phyloP scores from a whole-genome alignment of 495 filamentous ascomycete species.

The Apodospora peruviana region DNA sequence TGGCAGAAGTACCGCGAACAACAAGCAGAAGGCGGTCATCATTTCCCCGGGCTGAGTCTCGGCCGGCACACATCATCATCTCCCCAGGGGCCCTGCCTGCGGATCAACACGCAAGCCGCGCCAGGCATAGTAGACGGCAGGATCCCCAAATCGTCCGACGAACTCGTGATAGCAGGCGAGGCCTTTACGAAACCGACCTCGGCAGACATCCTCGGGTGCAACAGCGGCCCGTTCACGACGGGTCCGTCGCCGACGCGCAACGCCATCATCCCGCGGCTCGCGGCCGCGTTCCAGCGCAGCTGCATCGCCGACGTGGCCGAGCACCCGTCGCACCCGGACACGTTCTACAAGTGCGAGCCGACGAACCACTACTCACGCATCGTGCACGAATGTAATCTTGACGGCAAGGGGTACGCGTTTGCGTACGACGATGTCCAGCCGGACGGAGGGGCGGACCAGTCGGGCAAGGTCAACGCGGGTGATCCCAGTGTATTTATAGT shows the following conservation, averaged over 20 bases:
- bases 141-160: slow-evolving; percentile 9
- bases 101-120: slow-evolving; percentile 38
- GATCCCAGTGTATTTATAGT: slow-evolving; percentile 58
- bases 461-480: slow-evolving; percentile 58
- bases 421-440: slow-evolving; percentile 75
- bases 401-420: slow-evolving; percentile 70
- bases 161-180: slow-evolving; percentile 38
- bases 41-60: neutral
- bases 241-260: slow-evolving; percentile 51
- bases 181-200: slow-evolving; percentile 54
- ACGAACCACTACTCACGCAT: slow-evolving; percentile 72
- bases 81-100: slow-evolving; percentile 2
- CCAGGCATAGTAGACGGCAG: slow-evolving; percentile 22
- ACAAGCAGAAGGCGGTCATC: neutral
- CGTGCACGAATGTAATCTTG: slow-evolving; percentile 59
- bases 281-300: slow-evolving; percentile 64
- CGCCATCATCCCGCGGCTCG: slow-evolving; percentile 56
- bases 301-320: slow-evolving; percentile 46
- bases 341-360: slow-evolving; percentile 51
- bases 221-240: slow-evolving; percentile 62
- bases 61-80: neutral
- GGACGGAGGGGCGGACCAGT: slow-evolving; percentile 55
- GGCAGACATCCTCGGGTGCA: slow-evolving; percentile 67
- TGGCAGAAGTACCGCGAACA: slow-evolving; percentile 42
- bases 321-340: slow-evolving; percentile 46